Percentiles rank a stretch among this genome's conserved stretches.
Evolutionary conservation across 768 basidiomycete species (phyloP).

Genomic region (Asterophora parasitica): DNA sequence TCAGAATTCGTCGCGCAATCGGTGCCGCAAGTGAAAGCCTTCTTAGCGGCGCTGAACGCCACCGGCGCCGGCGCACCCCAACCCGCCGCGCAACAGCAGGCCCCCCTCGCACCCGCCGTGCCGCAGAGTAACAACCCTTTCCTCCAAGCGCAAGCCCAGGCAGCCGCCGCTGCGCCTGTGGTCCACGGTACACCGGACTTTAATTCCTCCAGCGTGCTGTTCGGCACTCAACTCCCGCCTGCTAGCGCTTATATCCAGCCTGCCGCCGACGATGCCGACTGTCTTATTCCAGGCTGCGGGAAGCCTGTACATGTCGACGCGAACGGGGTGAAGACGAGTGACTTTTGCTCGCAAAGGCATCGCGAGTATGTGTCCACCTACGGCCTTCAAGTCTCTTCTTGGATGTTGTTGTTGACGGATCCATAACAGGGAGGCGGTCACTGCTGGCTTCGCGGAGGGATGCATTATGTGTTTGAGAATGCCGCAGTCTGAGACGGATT

Average conservation of each 20-base stretch:
- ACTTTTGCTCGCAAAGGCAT: conserved; percentile 58
- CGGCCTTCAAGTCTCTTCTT: neutral
- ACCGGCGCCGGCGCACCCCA: conserved; percentile 3
- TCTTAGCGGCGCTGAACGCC: conserved; percentile 21
- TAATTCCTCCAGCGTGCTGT: conserved; percentile 18
- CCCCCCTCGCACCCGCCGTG: conserved; percentile 12
- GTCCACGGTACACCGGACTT: conserved; percentile 20
- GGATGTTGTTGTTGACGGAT: conserved; percentile 10
- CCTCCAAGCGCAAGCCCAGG: conserved; percentile 10
- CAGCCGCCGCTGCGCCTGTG: too few relatives aligned
- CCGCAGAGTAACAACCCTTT: conserved; percentile 27
- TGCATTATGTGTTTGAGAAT: conserved; percentile 63
- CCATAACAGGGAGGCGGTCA: conserved; percentile 50
- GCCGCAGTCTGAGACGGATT: conserved; percentile 56
- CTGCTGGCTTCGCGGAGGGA: conserved; percentile 41
- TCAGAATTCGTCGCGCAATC: conserved; percentile 43
- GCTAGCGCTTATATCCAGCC: conserved; percentile 27
- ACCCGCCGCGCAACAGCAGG: conserved; percentile 15
- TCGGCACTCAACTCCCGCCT: conserved; percentile 27
- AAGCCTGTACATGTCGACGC: conserved; percentile 52
- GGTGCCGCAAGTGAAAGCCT: conserved; percentile 41
- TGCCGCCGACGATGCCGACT: conserved; percentile 35
- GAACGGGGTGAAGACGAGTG: conserved; percentile 44
- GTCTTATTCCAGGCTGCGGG: conserved; percentile 54
- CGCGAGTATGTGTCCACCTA: conserved; percentile 47